Base-by-base conservation (phyloP, 192 early-diverging fungal genomes). In the Geranomyces michiganensis region DNA sequence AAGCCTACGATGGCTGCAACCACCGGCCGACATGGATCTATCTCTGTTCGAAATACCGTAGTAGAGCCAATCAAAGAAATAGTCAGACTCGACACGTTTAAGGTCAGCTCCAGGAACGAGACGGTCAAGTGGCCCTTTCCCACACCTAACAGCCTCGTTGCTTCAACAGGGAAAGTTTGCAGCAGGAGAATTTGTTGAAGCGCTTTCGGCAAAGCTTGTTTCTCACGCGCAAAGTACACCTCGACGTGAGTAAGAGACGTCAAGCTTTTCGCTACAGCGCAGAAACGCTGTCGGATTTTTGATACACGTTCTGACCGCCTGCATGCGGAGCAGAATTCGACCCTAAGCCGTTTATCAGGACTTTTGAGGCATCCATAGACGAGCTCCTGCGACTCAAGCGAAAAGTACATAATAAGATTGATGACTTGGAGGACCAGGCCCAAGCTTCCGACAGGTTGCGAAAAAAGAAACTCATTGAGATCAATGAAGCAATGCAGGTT, bases 301-400 rank as follows among this genome's bases (percentile, higher is more conserved):
- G 9, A 24, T 7, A 7, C 27, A 3, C 2, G 58, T 9, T 5
- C n/a, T 56, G 36, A 32, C 59, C 30, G 30, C 19, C 17, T 2
- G 21, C 1, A 21, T 26, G 8, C n/a, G 5, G 36, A 41, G 9
- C 72, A 79, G 87, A 83, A 26, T 93, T 96, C 51, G 94, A 98
- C 79, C 90, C 94, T 46, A 92, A 93, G 70, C 92, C 93, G 1
- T 94, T 97, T 75, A 95, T 96, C 55, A 83, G 93, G 33, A 91
- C 88, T 19, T 97, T 96, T 78, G 96, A 99, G 73, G 84, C 85
- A 31, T 89, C 90, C 6, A 77, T 92, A 48, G 91, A 95, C 53
- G 92, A 96, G 64, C 86, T 99, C n/a, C 75, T 88, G 36, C 84
- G 85, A 60, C 72, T 97, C 21, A 84, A 90, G 65, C 82, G 82